These are phyloP conservation scores for Nakazawaea pomicola DNA, from an alignment of 805 yeast genomes.

Conservation along the genomic window DNA sequence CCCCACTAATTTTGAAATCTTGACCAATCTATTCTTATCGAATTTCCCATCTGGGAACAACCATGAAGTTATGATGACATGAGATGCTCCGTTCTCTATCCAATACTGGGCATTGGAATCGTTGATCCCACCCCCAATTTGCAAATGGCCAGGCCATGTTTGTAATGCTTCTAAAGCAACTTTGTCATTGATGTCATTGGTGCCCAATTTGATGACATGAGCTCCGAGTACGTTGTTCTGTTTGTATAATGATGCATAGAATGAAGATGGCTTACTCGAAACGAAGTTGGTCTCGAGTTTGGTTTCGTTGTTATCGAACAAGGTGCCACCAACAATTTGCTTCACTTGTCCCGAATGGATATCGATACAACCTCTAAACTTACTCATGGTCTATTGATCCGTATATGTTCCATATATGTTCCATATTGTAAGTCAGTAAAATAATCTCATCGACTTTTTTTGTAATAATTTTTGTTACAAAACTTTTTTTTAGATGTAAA, in stretches of 20 bases:
- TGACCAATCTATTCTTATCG: conserved; percentile 43
- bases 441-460: conserved; percentile 3
- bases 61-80: conserved; percentile 91
- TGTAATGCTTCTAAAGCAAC: conserved; percentile 76
- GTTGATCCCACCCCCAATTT: conserved; percentile 92
- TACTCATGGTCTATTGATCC: too few species aligned
- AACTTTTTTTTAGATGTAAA: not conserved
- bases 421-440: too few species aligned
- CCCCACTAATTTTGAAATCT: conserved; percentile 55
- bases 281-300: conserved; percentile 69
- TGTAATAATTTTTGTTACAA: too few species aligned
- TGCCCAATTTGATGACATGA: conserved; percentile 90
- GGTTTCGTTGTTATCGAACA: conserved; percentile 44
- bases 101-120: conserved; percentile 68
- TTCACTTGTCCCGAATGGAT: conserved; percentile 93
- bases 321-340: conserved; percentile 94
- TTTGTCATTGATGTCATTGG: conserved; percentile 64
- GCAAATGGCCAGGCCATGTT: conserved; percentile 71
- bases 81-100: conserved; percentile 76
- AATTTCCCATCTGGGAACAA: conserved; percentile 65
- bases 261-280: conserved; percentile 65
- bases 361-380: conserved; percentile 91
- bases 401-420: too few species aligned
- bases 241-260: conserved; percentile 68
- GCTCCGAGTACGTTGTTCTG: conserved; percentile 61